Evolutionary conservation across 257 asterid species (phyloP), one percentile per base, ranked within the genome.

Genomic region (Solanum peruvianum): DNA sequence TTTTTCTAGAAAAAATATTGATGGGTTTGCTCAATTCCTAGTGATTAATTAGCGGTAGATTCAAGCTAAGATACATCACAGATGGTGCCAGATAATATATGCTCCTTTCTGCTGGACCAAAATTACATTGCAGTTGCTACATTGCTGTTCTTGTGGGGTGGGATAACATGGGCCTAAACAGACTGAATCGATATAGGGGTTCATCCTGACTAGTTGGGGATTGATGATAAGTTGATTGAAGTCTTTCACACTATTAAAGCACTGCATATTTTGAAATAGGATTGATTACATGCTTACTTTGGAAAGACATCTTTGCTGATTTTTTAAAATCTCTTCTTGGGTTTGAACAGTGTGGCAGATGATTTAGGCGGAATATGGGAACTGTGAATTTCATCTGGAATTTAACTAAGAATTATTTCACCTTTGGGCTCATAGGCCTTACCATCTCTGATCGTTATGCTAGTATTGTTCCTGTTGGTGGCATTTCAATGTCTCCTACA

Each of bases 401-500:
- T 83, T 16, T 89, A 78, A 93, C 95, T 25, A 94, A 93, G 90
- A 92, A 87, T 10, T 88, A 80, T 69, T 81, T 94, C 87, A 89
- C 98, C 69, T 88, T 92, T 29, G 94, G 99, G 80, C 89, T 97
- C 75, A 88, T 96, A 21, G 92, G 97, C 87, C 90, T 94, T 75
- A 93, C 98, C 0, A 45, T 97, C 71, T 94, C 98, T 5, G 99
- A 97, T 84, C 94, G 96, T 56, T 97, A 88, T 76, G 96, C 90
- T 16, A 91, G 98, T 86, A 78, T 93, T 87, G 88, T 87, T 80
- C 95, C 96, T n/a, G 93, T 97, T 91, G 95, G 93, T 25, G 99
- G 99, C 58, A 84, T 91, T 49, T 97, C 99, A 2, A 95, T 97
- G 99, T 90, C 94, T 87, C 99, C 99, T 5, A 95, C 99, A 21